A percentile compares a stretch with the other conserved stretches of the same genome.
Conservation (phyloP, 2,329 filamentous ascomycete species). For the Talaromyces albobiverticillius region DNA sequence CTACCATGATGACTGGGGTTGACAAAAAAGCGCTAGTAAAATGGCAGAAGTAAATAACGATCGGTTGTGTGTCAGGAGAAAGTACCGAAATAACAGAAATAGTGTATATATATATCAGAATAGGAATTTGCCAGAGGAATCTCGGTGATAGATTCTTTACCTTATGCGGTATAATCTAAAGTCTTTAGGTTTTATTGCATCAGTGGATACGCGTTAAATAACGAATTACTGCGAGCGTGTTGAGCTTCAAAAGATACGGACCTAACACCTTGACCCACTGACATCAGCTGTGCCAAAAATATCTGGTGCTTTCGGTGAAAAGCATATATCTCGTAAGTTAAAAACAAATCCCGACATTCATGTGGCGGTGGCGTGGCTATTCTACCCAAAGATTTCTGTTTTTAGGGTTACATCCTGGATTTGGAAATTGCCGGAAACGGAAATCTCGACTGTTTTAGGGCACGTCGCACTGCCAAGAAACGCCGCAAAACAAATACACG, state of each 20-base stretch:
- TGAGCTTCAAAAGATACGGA: neutral
- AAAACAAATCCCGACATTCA: neutral
- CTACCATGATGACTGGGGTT: neutral
- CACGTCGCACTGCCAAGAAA: slow-evolving; percentile 2
- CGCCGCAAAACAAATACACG: neutral
- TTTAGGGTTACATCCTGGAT: neutral
- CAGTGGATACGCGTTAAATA: neutral
- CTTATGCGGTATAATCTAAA: neutral
- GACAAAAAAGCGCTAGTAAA: neutral
- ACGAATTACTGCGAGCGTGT: neutral
- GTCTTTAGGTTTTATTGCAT: neutral
- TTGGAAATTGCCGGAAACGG: slow-evolving; percentile 1
- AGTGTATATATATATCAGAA: neutral
- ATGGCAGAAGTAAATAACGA: neutral
- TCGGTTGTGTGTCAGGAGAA: neutral
- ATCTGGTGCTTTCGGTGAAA: neutral
- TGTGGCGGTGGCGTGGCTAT: neutral
- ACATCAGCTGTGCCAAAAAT: neutral
- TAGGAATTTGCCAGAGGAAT: neutral
- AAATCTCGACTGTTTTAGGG: neutral
- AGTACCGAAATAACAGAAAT: neutral
- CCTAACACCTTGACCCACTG: no score
- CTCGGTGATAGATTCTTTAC: neutral
- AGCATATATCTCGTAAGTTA: neutral
- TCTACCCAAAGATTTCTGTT: neutral